Conservation (phyloP, 2,329 filamentous ascomycete genomes). For the Aspergillus texensis region DNA sequence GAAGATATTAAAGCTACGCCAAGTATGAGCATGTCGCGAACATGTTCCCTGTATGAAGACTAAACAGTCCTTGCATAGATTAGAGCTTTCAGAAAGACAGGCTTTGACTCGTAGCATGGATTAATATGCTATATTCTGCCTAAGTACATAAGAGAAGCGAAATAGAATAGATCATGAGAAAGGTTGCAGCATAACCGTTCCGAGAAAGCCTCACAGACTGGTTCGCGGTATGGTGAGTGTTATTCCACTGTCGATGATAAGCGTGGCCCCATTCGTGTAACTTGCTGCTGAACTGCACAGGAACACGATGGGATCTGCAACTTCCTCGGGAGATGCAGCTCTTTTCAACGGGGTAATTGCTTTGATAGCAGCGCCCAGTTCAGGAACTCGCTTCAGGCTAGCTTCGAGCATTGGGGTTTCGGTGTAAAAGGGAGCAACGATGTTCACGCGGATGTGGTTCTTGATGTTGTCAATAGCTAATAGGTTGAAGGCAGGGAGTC, state of each 20-base stretch:
- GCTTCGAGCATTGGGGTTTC: slow-evolving; percentile 7
- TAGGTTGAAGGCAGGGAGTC: no score
- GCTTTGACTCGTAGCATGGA: background rate
- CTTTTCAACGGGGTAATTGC: slow-evolving; percentile 6
- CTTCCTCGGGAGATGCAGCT: slow-evolving; percentile 1
- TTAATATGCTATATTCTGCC: background rate
- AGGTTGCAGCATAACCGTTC: background rate
- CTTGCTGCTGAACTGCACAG: background rate
- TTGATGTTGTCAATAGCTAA: slow-evolving; percentile 54
- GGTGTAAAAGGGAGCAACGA: slow-evolving; percentile 28
- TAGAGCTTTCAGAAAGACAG: background rate
- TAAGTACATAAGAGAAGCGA: background rate
- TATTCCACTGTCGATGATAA: background rate
- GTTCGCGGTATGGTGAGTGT: background rate
- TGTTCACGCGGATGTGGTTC: slow-evolving; percentile 31
- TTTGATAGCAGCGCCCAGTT: background rate
- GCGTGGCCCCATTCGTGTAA: slow-evolving; percentile 1
- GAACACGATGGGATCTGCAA: slow-evolving; percentile 3
- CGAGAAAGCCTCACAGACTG: background rate
- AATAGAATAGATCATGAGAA: background rate
- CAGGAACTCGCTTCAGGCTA: background rate
- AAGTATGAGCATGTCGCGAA: no score
- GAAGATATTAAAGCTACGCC: no score
- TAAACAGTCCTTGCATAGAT: no score
- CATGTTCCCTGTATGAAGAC: no score